Evolutionary conservation across 23 red algal species (phyloP).

Genomic region (Gracilaria domingensis): DNA sequence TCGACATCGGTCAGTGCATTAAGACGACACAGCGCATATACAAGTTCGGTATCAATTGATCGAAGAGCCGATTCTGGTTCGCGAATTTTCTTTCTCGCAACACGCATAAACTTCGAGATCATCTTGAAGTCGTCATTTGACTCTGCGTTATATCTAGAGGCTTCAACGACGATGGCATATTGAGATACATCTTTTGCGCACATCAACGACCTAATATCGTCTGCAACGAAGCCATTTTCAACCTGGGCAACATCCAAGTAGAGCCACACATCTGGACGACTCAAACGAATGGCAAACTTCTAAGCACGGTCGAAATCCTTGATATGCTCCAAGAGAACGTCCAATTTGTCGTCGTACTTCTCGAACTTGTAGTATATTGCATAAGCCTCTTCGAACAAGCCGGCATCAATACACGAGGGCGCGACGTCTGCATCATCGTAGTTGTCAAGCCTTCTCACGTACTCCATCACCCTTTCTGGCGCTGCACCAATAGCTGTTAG

Average conservation of each 20-base stretch:
- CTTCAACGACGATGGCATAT: conserved; percentile 73
- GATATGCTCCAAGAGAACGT: conserved; percentile 92
- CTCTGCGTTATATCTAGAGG: conserved; percentile 56
- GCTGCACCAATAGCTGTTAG: conserved; percentile 92
- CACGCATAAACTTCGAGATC: conserved; percentile 68
- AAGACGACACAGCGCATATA: conserved; percentile 81
- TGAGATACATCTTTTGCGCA: conserved; percentile 82
- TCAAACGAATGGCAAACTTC: conserved; percentile 87
- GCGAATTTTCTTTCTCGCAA: conserved; percentile 74
- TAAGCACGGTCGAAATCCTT: conserved; percentile 90
- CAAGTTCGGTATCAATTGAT: conserved; percentile 91
- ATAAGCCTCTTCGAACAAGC: conserved; percentile 94
- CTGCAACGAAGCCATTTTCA: conserved; percentile 68
- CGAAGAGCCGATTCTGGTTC: conserved; percentile 64
- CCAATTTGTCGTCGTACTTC: conserved; percentile 80
- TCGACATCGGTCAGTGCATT: conserved; percentile 88
- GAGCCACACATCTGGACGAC: conserved; percentile 89
- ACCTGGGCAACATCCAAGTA: conserved; percentile 84
- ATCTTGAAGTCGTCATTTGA: conserved; percentile 76
- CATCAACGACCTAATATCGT: conserved; percentile 82
- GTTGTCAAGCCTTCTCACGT: conserved; percentile 93
- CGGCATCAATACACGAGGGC: conserved; percentile 84
- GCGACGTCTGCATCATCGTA: conserved; percentile 89
- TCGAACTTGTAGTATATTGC: conserved; percentile 97
- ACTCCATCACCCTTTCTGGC: conserved; percentile 90